These are phyloP conservation scores for Jaltomata sinuosa DNA, from an alignment of 257 asterid species.

Conservation along the genomic window DNA sequence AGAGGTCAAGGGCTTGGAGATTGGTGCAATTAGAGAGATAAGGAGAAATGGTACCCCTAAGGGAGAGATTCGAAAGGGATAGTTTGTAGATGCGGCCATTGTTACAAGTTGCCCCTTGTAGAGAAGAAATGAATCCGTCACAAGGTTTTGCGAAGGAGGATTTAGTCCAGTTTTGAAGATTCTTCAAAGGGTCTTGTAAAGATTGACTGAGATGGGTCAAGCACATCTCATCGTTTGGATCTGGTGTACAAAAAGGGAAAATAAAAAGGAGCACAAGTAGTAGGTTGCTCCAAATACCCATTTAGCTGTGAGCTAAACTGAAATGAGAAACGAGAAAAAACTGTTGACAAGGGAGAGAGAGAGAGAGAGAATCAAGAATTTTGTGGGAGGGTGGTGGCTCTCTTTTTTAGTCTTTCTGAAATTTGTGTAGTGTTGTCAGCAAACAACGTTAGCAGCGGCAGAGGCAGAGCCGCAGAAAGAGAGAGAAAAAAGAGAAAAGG, in stretches of 20 bases:
- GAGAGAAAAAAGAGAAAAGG: neutral
- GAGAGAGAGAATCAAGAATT: neutral
- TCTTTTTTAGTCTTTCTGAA: neutral
- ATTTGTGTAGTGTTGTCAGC: constrained; percentile 4
- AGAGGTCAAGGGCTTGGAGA: constrained; percentile 82
- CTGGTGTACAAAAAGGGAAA: constrained; percentile 39
- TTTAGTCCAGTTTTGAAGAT: constrained; percentile 72
- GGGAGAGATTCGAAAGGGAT: constrained; percentile 56
- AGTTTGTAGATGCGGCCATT: constrained; percentile 88
- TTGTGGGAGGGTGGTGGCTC: neutral
- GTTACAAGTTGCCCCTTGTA: constrained; percentile 92
- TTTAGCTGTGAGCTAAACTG: constrained; percentile 1
- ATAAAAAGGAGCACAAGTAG: constrained; percentile 16
- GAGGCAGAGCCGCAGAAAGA: constrained; percentile 3
- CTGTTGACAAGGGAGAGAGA: neutral
- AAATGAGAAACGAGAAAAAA: neutral
- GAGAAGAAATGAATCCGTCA: constrained; percentile 58
- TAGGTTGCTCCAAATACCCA: constrained; percentile 25
- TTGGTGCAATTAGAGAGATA: constrained; percentile 86
- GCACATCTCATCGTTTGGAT: constrained; percentile 81
- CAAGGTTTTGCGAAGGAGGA: constrained; percentile 60
- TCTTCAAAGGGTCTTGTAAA: constrained; percentile 49
- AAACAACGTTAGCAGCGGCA: constrained; percentile 4
- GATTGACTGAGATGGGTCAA: constrained; percentile 58
- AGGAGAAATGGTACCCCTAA: constrained; percentile 75